Conservation (phyloP, 768 basidiomycete species). For the Xerocomellus chrysenteron region DNA sequence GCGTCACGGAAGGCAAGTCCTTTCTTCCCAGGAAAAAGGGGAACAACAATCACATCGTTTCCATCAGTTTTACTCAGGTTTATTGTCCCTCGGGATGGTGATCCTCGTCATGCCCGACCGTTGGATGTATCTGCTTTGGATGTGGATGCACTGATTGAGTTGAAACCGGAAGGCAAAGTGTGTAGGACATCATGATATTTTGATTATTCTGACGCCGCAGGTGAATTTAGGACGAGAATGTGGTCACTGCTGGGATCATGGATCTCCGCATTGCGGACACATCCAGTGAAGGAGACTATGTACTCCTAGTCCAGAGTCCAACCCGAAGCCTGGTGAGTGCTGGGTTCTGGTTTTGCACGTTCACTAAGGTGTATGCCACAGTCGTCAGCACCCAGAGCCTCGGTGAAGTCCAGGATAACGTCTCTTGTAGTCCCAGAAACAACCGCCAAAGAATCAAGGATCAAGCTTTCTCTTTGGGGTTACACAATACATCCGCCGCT, state of each 20-base stretch:
- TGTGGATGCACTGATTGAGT: slow-evolving; percentile 59
- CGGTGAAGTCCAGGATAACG: slow-evolving; percentile 64
- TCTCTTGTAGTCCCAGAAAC: slow-evolving; percentile 62
- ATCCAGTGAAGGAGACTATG: slow-evolving; percentile 30
- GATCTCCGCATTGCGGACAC: slow-evolving; percentile 58
- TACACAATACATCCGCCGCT: slow-evolving; percentile 63
- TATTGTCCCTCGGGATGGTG: slow-evolving; percentile 46
- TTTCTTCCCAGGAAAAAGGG: neutral
- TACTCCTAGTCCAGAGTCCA: slow-evolving; percentile 54
- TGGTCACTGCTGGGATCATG: slow-evolving; percentile 61
- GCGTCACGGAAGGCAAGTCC: slow-evolving; percentile 42
- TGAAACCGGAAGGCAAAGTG: slow-evolving; percentile 73
- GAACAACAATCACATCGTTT: neutral
- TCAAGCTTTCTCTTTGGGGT: slow-evolving; percentile 62
- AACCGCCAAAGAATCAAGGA: slow-evolving; percentile 72
- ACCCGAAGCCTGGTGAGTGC: slow-evolving; percentile 57
- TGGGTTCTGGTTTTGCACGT: neutral
- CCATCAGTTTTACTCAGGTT: slow-evolving; percentile 42
- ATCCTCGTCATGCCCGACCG: slow-evolving; percentile 35
- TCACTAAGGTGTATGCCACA: slow-evolving; percentile 23
- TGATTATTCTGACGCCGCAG: slow-evolving; percentile 1
- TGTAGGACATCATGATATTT: slow-evolving; percentile 7
- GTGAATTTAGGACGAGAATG: slow-evolving; percentile 60
- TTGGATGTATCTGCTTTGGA: slow-evolving; percentile 64
- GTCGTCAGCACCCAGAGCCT: slow-evolving; percentile 46